Conservation (phyloP, 331 rosid species). For the Telfairia occidentalis region DNA sequence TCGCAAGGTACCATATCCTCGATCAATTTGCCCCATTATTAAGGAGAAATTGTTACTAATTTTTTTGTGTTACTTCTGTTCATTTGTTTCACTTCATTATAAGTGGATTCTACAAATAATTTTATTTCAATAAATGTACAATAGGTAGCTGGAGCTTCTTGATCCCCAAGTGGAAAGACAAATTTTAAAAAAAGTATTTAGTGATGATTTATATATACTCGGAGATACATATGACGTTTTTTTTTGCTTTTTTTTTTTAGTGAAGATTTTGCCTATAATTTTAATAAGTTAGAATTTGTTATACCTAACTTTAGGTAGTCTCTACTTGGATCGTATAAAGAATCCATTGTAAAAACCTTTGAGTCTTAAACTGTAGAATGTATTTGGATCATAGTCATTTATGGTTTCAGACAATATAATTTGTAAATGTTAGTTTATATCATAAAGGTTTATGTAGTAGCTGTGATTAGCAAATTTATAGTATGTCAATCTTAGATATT, state of each 20-base stretch:
- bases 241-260: no score
- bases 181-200: not conserved
- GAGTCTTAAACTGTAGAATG: no score
- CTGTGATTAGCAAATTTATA: not conserved
- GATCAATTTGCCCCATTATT: not conserved
- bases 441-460: not conserved
- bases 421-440: not conserved
- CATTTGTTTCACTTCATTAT: not conserved
- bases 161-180: not conserved
- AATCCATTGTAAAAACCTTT: not conserved
- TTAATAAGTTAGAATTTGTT: not conserved
- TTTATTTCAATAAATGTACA: not conserved
- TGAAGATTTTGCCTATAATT: not conserved
- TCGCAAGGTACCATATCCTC: slow-evolving; percentile 52
- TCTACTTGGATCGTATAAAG: not conserved
- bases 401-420: no score
- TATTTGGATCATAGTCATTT: not conserved
- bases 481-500: not conserved
- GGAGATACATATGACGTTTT: not conserved
- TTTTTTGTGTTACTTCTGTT: not conserved
- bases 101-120: not conserved
- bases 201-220: not conserved
- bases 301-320: not conserved
- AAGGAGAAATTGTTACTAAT: not conserved
- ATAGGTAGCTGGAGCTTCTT: not conserved